These are phyloP conservation scores for Coffea humblotiana DNA, from an alignment of 305 asterid species.

Conservation along the genomic window DNA sequence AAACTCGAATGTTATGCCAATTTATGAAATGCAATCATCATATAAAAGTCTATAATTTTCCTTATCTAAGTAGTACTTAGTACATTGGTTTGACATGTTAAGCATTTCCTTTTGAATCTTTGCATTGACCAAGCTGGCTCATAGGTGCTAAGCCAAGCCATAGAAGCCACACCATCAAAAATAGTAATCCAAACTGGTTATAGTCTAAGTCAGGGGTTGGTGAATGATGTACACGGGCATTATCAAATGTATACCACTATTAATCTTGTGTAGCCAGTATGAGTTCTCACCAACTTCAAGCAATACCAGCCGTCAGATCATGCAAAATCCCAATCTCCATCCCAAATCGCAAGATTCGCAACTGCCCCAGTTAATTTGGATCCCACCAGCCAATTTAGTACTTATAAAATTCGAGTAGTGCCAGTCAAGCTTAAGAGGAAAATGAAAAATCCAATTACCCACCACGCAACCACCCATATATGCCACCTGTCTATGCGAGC, in stretches of 20 bases:
- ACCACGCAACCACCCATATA: background rate
- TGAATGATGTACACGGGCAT: background rate
- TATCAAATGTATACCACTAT: background rate
- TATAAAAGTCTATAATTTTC: too few species aligned
- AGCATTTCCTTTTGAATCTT: background rate
- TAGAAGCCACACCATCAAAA: background rate
- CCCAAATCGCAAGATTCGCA: background rate
- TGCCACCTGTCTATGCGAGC: background rate
- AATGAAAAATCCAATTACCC: background rate
- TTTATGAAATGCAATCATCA: too few species aligned
- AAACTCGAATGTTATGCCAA: too few species aligned
- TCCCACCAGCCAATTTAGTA: background rate
- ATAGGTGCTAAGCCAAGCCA: background rate
- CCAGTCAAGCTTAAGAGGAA: background rate
- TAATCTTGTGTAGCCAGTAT: background rate
- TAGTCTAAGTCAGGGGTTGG: slow-evolving; percentile 1
- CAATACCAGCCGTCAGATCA: slow-evolving; percentile 9
- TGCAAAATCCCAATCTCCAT: background rate
- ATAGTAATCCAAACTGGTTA: background rate
- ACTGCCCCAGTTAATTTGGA: background rate
- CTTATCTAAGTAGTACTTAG: too few species aligned
- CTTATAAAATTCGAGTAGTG: background rate
- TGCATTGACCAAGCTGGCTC: background rate
- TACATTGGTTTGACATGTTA: background rate
- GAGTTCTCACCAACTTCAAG: slow-evolving; percentile 10